Base-by-base conservation (phyloP, 2,329 filamentous ascomycete species). In the Aspergillus intermedius region DNA sequence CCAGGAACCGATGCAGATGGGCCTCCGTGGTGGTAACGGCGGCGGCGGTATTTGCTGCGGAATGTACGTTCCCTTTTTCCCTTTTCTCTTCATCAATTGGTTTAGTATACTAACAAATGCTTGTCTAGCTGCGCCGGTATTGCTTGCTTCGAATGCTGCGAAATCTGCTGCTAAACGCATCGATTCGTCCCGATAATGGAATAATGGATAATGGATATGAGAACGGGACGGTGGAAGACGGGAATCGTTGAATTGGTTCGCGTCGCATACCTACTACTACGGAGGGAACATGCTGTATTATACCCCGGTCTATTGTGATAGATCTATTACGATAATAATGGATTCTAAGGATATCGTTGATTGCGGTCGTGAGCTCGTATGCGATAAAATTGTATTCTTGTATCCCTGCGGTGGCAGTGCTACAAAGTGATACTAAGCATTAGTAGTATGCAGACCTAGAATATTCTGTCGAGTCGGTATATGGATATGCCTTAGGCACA, bases 211-310 rank as follows among this genome's bases (percentile, higher is more conserved):
- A 41, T 37, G 43, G 25, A 12, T 21, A 37, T 10, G 22, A 21
- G n/a, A n/a, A 28, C 15, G 21, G 25, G 23, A 22, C 10, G 4
- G 12, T 44, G 19, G 6, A 32, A 3, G 2, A 9, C 21, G 22
- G 10, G 13, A 19, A 41, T 41, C 23, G 7, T 6, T 17, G 42
- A 54, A 10, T 12, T 10, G 25, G 25, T 30, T 30, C 25, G 25
- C 25, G 25, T 30, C 25, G 25, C 25, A 30, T 30, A 30, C 10
- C 8, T 30, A 5, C 25, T 30, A 4, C 87, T 87, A 50, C 86
- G 79, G 52, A 84, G 86, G 35, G 4, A 4, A 17, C 7, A 40
- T 13, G 15, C 10, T 39, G 35, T 17, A 21, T 40, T 40, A 17
- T 21, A 40, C 15, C 15, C n/a, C 19, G 35, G 15, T 40, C 35